phyloP scores from a whole-genome alignment of 306 rosid species.

The Malus asiatica region DNA sequence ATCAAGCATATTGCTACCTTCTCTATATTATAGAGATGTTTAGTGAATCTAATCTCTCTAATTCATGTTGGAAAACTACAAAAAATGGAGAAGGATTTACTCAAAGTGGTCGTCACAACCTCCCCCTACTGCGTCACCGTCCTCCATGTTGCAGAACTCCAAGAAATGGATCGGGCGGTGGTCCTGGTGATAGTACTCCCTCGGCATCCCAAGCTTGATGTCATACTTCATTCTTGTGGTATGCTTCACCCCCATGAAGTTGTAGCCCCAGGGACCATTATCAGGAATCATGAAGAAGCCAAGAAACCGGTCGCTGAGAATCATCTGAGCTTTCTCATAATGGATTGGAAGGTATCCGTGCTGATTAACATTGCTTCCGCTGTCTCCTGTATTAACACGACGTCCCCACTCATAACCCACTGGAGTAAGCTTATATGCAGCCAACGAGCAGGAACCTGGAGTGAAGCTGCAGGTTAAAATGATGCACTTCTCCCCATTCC shows the following conservation, averaged over 20 bases:
- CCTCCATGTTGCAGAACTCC: slow-evolving; percentile 92
- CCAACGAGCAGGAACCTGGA: slow-evolving; percentile 93
- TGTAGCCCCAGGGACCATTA: slow-evolving; percentile 94
- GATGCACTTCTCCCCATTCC: slow-evolving; percentile 98
- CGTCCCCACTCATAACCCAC: slow-evolving; percentile 99
- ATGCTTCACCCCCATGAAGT: slow-evolving; percentile 97
- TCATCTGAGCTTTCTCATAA: slow-evolving; percentile 99
- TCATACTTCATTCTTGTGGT: slow-evolving; percentile 83
- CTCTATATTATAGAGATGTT: too few relatives aligned
- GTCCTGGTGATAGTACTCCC: slow-evolving; percentile 84
- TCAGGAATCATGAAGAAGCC: slow-evolving; percentile 96
- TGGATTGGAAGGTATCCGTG: slow-evolving; percentile 97
- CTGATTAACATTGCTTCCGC: slow-evolving; percentile 67
- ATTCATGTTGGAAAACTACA: too few relatives aligned
- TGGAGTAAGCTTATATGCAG: slow-evolving; percentile 90
- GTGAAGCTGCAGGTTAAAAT: slow-evolving; percentile 95
- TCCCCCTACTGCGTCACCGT: slow-evolving; percentile 72
- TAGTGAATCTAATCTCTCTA: too few relatives aligned
- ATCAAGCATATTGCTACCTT: too few relatives aligned
- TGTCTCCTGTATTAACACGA: slow-evolving; percentile 77
- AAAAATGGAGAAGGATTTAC: too few relatives aligned
- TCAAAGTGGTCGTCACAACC: slow-evolving; percentile 73
- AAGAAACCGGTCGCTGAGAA: slow-evolving; percentile 86
- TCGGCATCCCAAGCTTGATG: slow-evolving; percentile 75
- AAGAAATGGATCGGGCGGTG: slow-evolving; percentile 95